Evolutionary conservation across 768 basidiomycete species (phyloP), one percentile per base, ranked within the genome.

Genomic region (Lactarius akahatsu): DNA sequence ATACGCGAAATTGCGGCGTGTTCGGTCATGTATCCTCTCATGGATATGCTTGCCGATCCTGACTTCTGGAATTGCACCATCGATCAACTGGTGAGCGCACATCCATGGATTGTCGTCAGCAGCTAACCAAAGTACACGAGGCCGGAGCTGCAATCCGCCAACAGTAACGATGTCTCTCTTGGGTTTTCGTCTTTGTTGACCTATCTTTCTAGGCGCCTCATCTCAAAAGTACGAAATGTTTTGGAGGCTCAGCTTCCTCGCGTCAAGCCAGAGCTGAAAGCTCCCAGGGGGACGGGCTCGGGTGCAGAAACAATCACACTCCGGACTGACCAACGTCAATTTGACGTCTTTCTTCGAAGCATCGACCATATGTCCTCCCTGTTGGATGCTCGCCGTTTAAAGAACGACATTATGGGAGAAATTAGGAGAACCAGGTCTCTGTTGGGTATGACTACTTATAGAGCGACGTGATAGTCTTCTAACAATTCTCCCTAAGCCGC

Each of bases 61-160:
- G 97, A 99, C 76, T 97, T 97, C 70, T 98, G 95, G 95, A 99
- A 99, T 78, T 82, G 86, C 65, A 85, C 86, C 43, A 91, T 98
- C 59, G 96, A 98, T 76, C 89, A 95, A 78, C 86, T 92, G 79
- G 96, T 94, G 75, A 77, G 92, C 80, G 57, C 50, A 50, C 47
- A n/a, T 56, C 15, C 40, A 56, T 23, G 26, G 36, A 40, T 32
- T 50, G 41, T 40, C 9, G n/a, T 59, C 54, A n/a, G 41, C 55
- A 7, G 55, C 10, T 3, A 32, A 10, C 63, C 72, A 28, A 69
- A 63, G 36, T 63, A 38, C 5, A 36, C 23, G 55, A 87, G 85
- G 86, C 86, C n/a, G 85, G 85, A n/a, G 85, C 82, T 59, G 85
- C 84, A 26, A 87, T 90, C 57, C 84, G 85, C 41, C 87, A 90